Base-by-base conservation (phyloP, 176 grass and related monocot genomes). In the Chloris gayana region DNA sequence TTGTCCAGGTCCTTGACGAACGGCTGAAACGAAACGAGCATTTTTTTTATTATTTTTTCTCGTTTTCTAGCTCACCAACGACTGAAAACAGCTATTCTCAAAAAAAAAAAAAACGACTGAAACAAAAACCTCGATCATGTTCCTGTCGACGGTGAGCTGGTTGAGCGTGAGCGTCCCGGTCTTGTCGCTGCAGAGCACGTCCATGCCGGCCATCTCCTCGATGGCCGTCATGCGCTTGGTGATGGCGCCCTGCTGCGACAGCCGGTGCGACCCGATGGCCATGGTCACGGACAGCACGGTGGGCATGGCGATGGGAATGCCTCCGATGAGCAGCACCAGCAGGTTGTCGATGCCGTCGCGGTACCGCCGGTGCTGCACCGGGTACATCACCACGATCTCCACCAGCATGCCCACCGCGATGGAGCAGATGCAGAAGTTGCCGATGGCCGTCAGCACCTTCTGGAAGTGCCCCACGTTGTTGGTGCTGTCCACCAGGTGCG, bases 151-250 rank as follows among this genome's bases (percentile, higher is more conserved):
- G 1, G 86, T 92, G 35, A 97, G 95, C 53, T 87, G 88, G 60
- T 98, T 98, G 0, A 98, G 65, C 15, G 95, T 98, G 13, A 37
- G 35, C 35, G 35, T 37, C 7, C 95, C 95, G 14, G 95, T 98
- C 81, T 94, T 98, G 78, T 98, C 95, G 88, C 92, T 94, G 90
- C 95, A 98, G 27, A 98, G 90, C 33, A 98, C 82, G 84, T 98
- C 95, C 95, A 98, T 98, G 72, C 95, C 92, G 82, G 95, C 95
- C 92, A 98, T 92, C 83, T 98, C 95, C 85, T 98, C 95, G 44
- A 98, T 98, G 83, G 95, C 95, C 0, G 95, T 98, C 95, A 98
- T 98, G 45, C 95, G 86, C 89, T 98, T 98, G 51, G 95, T 98
- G 89, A 98, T 98, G 45, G 95, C 95, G 0, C 95, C 95, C 69